phyloP scores from a whole-genome alignment of 352 stramenopile species.

The Pythium phragmiticola region DNA sequence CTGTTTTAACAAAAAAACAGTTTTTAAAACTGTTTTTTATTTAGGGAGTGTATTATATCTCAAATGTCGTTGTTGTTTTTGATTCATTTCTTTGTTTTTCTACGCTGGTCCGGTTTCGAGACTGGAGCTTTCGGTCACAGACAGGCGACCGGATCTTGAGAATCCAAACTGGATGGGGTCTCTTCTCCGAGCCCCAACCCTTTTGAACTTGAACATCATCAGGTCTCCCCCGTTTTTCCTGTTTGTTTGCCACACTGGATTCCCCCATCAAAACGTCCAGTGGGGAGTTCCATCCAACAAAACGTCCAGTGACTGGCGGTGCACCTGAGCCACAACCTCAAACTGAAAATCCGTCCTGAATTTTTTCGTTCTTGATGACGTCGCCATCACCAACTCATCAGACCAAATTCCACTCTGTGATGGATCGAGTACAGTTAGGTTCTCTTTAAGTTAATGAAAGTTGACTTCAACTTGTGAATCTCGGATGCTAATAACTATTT shows the following conservation, averaged over 20 bases:
- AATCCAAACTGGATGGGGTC: slow-evolving; percentile 1
- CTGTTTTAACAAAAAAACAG: background rate
- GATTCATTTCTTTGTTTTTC: background rate
- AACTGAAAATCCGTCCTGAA: too few species aligned
- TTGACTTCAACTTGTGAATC: too few species aligned
- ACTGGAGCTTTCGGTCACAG: slow-evolving; percentile 3
- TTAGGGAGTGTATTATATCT: too few species aligned
- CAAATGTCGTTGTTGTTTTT: background rate
- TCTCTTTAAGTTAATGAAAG: too few species aligned
- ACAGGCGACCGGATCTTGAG: slow-evolving; percentile 8
- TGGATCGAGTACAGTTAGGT: too few species aligned
- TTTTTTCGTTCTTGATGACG: background rate
- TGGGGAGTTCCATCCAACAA: background rate
- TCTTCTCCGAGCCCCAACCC: slow-evolving; percentile 3
- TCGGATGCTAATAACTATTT: too few species aligned
- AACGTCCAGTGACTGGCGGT: background rate
- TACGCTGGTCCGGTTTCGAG: too few species aligned
- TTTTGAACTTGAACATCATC: slow-evolving; percentile 9
- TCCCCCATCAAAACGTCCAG: slow-evolving; percentile 3
- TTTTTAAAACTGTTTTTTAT: background rate
- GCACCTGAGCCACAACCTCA: background rate
- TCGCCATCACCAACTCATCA: slow-evolving; percentile 1
- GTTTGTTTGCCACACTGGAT: background rate
- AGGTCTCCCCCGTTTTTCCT: background rate
- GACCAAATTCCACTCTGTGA: background rate